phyloP scores from a whole-genome alignment of 805 yeast species.

The Yarrowia sp. region DNA sequence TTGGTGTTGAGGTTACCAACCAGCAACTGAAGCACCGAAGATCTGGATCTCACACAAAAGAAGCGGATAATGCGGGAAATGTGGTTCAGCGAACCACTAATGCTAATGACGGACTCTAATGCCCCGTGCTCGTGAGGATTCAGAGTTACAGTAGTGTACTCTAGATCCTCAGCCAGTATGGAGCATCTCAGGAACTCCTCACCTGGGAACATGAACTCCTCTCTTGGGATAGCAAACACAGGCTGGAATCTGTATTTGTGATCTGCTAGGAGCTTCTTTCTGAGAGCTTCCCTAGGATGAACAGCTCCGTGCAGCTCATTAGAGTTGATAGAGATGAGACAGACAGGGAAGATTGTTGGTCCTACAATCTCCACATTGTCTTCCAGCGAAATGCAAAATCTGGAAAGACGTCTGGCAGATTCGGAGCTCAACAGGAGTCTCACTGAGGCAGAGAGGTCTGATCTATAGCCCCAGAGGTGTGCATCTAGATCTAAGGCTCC shows the following conservation, averaged over 20 bases:
- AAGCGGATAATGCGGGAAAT: constrained; percentile 22
- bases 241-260: constrained; percentile 28
- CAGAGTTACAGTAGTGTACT: not conserved
- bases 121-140: constrained; percentile 16
- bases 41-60: constrained; percentile 9
- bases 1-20: not conserved
- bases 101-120: constrained; percentile 1
- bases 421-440: constrained; percentile 28
- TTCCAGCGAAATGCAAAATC: constrained; percentile 24
- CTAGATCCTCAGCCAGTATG: constrained; percentile 10
- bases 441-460: constrained; percentile 1
- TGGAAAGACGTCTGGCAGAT: constrained; percentile 12
- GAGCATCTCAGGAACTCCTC: constrained; percentile 9
- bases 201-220: constrained; percentile 31
- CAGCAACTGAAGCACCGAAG: constrained; percentile 10
- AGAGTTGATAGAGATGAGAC: constrained; percentile 12
- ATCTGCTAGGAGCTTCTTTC: constrained; percentile 1
- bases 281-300: constrained; percentile 1
- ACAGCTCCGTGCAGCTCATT: constrained; percentile 6
- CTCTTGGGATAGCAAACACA: constrained; percentile 19
- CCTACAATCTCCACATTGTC: not conserved
- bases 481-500: not conserved
- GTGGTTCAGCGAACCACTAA: constrained; percentile 9
- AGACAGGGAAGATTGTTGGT: constrained; percentile 16
- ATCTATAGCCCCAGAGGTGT: constrained; percentile 7